A percentile compares a stretch with the other conserved stretches of the same genome.
These are phyloP conservation scores for Conticribra guillardii DNA, from an alignment of 108 stramenopile genomes.

Conservation along the genomic window DNA sequence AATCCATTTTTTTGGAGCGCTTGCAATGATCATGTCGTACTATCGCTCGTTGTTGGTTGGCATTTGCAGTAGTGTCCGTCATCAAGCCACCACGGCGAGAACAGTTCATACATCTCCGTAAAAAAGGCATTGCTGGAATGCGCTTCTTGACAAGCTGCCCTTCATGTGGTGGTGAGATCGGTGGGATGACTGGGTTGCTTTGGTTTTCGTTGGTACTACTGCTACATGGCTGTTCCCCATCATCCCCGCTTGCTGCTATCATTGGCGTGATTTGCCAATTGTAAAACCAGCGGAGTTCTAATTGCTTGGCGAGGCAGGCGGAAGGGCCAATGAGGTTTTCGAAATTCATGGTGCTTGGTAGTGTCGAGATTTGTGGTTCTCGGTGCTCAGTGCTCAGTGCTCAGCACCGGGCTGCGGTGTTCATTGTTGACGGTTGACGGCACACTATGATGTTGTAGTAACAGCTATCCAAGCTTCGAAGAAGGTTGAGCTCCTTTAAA, in stretches of 20 bases:
- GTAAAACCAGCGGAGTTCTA: constrained; percentile 31
- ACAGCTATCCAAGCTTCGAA: too few relatives aligned
- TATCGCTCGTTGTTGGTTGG: background rate
- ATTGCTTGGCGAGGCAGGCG: constrained; percentile 28
- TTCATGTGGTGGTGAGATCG: too few relatives aligned
- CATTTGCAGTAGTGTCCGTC: background rate
- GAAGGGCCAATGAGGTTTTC: constrained; percentile 14
- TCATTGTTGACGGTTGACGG: too few relatives aligned
- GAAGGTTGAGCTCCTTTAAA: too few relatives aligned
- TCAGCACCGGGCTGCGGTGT: too few relatives aligned
- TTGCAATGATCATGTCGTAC: background rate
- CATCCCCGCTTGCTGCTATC: background rate
- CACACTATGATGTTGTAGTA: too few relatives aligned
- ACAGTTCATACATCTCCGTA: constrained; percentile 15
- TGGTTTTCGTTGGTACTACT: background rate
- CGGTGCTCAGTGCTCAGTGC: too few relatives aligned
- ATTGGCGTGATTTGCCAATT: background rate
- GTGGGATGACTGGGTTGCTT: too few relatives aligned
- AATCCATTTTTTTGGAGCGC: background rate
- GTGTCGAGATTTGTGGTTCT: too few relatives aligned
- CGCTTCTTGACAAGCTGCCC: background rate
- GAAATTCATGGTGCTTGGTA: constrained; percentile 31
- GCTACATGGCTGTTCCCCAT: background rate
- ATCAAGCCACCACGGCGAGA: background rate
- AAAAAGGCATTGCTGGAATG: constrained; percentile 14